phyloP scores from a whole-genome alignment of 164 flowering plant genomes.

The Euptelea pleiosperma region DNA sequence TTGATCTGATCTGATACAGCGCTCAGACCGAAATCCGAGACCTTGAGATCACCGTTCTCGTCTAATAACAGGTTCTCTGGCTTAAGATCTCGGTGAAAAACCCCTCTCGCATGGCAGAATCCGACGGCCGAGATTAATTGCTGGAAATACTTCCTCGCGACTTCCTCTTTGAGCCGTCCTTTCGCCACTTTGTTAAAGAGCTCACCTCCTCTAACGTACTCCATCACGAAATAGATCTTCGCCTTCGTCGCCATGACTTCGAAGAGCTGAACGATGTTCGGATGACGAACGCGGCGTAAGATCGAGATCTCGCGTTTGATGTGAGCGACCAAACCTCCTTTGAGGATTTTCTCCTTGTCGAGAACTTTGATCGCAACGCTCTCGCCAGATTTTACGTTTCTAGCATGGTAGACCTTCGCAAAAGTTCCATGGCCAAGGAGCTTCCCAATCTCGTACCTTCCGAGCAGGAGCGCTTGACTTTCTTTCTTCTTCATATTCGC shows the following conservation, averaged over 20 bases:
- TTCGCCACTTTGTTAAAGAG: conserved; percentile 72
- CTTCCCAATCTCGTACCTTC: conserved; percentile 63
- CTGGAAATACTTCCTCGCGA: conserved; percentile 70
- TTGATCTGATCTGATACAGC: conserved; percentile 77
- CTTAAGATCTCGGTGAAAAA: conserved; percentile 69
- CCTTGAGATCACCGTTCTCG: conserved; percentile 64
- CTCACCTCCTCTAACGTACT: conserved; percentile 72
- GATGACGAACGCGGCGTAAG: conserved; percentile 71
- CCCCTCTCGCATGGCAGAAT: conserved; percentile 77
- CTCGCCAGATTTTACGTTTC: conserved; percentile 46
- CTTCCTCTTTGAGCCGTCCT: conserved; percentile 62
- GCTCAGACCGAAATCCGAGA: conserved; percentile 69
- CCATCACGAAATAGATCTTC: conserved; percentile 84
- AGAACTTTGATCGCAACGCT: conserved; percentile 73
- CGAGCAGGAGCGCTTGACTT: conserved; percentile 36
- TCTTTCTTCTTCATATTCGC: conserved; percentile 20
- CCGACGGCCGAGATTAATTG: conserved; percentile 71
- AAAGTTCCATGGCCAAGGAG: conserved; percentile 71
- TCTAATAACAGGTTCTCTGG: conserved; percentile 74
- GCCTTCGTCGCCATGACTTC: conserved; percentile 86
- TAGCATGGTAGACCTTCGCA: conserved; percentile 69
- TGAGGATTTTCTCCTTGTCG: conserved; percentile 74
- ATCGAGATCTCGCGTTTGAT: conserved; percentile 80
- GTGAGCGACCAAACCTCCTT: conserved; percentile 56
- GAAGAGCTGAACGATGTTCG: conserved; percentile 67